Evolutionary conservation across 192 early-diverging fungal species (phyloP).

Genomic region (Linnemannia zychae): DNA sequence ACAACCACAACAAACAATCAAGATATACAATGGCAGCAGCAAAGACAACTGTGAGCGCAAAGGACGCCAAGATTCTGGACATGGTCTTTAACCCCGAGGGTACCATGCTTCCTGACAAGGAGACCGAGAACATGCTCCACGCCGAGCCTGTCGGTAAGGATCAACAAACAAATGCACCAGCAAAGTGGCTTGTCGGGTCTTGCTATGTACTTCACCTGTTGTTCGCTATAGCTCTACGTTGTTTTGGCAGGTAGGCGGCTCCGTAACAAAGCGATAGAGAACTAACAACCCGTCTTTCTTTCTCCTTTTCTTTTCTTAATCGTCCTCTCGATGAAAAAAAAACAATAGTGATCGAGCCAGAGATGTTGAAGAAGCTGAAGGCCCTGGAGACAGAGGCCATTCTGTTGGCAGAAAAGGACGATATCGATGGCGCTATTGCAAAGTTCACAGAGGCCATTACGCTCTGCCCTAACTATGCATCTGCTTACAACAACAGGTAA

Average conservation of each 20-base stretch:
- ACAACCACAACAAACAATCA: neutral
- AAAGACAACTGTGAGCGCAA: slow-evolving; percentile 41
- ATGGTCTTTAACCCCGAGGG: slow-evolving; percentile 59
- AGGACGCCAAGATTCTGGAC: slow-evolving; percentile 53
- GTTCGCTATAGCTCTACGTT: neutral
- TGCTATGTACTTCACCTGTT: neutral
- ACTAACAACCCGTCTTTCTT: neutral
- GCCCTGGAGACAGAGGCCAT: slow-evolving; percentile 58
- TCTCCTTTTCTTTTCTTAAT: neutral
- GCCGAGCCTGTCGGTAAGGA: slow-evolving; percentile 26
- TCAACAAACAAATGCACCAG: neutral
- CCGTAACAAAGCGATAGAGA: neutral
- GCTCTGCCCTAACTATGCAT: slow-evolving; percentile 61
- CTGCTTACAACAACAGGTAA: slow-evolving; percentile 67
- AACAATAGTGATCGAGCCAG: slow-evolving; percentile 46
- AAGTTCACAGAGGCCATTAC: slow-evolving; percentile 58
- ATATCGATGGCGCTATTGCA: slow-evolving; percentile 56
- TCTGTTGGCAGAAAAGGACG: slow-evolving; percentile 57
- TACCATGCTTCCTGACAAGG: slow-evolving; percentile 54
- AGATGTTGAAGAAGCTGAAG: slow-evolving; percentile 48
- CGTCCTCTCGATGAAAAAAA: neutral
- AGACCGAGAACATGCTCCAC: slow-evolving; percentile 51
- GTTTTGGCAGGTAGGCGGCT: neutral
- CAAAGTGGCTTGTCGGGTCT: no score
- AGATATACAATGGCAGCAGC: neutral